Evolutionary conservation across 2,329 filamentous ascomycete species (phyloP).

Genomic region (Talaromyces sp.): DNA sequence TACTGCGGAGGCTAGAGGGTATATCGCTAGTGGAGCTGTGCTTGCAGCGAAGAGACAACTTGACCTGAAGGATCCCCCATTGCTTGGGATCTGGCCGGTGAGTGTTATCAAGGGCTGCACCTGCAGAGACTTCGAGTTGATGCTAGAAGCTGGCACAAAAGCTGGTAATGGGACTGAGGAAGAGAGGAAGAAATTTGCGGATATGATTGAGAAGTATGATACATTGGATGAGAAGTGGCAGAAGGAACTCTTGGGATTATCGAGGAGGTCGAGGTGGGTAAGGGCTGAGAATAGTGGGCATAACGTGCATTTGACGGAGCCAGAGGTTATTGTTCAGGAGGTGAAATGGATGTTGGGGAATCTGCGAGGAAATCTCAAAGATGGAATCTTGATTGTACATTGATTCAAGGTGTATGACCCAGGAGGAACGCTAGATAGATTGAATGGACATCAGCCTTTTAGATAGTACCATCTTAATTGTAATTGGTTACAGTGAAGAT

Average conservation of each 20-base stretch:
- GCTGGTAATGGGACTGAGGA: conserved; percentile 22
- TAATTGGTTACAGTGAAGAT: too few relatives aligned
- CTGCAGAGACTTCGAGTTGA: conserved; percentile 21
- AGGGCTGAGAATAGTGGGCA: conserved; percentile 18
- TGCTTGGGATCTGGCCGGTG: conserved; percentile 22
- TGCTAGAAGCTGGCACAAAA: conserved; percentile 22
- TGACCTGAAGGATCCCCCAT: conserved; percentile 16
- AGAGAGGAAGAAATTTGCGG: conserved; percentile 18
- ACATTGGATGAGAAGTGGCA: conserved; percentile 18
- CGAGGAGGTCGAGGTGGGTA: conserved; percentile 16
- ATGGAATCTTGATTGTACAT: not conserved
- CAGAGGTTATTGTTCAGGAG: conserved; percentile 19
- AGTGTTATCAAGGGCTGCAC: conserved; percentile 28
- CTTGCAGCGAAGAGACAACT: conserved; percentile 24
- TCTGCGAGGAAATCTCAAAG: not conserved
- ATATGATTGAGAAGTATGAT: conserved; percentile 16
- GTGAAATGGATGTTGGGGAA: conserved; percentile 19
- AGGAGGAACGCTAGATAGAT: not conserved
- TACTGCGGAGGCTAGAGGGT: conserved; percentile 18
- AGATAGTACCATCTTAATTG: not conserved
- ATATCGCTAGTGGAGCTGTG: conserved; percentile 10
- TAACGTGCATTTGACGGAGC: conserved; percentile 21
- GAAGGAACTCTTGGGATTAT: conserved; percentile 20
- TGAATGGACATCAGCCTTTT: not conserved
- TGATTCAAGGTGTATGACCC: not conserved